These are phyloP conservation scores for Camelina hispida DNA, from an alignment of 345 rosid genomes.

Conservation along the genomic window DNA sequence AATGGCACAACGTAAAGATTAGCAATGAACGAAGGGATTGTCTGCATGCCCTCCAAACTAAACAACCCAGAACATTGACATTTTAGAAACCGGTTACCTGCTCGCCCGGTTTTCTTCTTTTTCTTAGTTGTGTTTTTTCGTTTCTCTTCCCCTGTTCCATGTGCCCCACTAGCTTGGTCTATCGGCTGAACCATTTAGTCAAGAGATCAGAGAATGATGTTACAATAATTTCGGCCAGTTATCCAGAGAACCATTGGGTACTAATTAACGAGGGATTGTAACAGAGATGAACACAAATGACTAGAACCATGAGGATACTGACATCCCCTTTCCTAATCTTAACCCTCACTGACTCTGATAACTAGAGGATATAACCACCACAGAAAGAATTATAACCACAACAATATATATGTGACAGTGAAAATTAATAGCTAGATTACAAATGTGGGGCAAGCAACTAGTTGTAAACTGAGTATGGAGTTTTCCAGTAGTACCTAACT, in stretches of 20 bases:
- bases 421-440: neutral
- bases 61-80: conserved; percentile 18
- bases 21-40: neutral
- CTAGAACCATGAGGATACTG: neutral
- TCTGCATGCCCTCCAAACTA: neutral
- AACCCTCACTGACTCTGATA: neutral
- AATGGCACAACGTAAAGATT: neutral
- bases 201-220: conserved; percentile 39
- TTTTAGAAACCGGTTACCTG: conserved; percentile 46
- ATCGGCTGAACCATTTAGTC: conserved; percentile 41
- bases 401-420: neutral
- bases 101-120: conserved; percentile 49
- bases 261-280: neutral
- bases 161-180: conserved; percentile 42
- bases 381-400: no score
- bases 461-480: neutral
- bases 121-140: conserved; percentile 44
- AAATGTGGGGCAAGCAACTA: conserved; percentile 14
- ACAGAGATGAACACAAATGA: neutral
- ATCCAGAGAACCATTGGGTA: neutral
- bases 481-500: neutral
- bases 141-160: conserved; percentile 47
- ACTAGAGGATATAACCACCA: neutral
- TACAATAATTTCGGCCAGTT: neutral
- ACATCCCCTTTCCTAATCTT: neutral